A percentile compares a stretch with the other conserved stretches of the same genome.
phyloP scores from a whole-genome alignment of 176 grass and related monocot species.

The Aegilops tauschii region DNA sequence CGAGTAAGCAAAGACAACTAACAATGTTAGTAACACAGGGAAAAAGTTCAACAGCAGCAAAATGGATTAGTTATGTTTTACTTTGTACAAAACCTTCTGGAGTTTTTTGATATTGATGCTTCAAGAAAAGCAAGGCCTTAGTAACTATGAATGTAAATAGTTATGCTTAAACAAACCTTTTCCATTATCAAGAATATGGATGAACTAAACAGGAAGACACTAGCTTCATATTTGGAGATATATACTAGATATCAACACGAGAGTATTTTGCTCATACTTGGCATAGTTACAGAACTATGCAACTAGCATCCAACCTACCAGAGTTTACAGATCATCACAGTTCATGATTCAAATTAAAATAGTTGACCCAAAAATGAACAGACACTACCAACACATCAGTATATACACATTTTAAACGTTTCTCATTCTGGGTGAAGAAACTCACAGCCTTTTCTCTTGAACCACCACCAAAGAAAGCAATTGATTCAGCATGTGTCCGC shows the following conservation, averaged over 20 bases:
- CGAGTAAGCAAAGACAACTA: neutral
- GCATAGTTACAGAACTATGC: neutral
- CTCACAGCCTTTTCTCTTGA: conserved; percentile 92
- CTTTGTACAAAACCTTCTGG: neutral
- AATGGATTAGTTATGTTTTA: conserved; percentile 10
- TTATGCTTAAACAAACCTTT: neutral
- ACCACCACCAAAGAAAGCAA: conserved; percentile 99
- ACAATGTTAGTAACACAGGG: neutral
- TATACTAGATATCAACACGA: neutral
- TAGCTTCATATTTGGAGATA: neutral
- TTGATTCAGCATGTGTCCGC: conserved; percentile 93
- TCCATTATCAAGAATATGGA: neutral
- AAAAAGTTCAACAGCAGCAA: neutral
- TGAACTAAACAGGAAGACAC: neutral
- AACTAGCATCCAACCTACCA: neutral
- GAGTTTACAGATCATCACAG: neutral
- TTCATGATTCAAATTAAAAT: conserved; percentile 16
- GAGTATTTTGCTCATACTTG: neutral
- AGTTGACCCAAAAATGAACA: neutral
- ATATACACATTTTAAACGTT: neutral
- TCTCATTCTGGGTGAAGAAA: conserved; percentile 8
- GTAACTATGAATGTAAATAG: neutral
- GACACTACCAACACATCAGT: neutral
- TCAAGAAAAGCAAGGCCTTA: neutral
- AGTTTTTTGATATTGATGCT: neutral